phyloP scores from a whole-genome alignment of 2,329 filamentous ascomycete genomes.

The Exophiala sideris region DNA sequence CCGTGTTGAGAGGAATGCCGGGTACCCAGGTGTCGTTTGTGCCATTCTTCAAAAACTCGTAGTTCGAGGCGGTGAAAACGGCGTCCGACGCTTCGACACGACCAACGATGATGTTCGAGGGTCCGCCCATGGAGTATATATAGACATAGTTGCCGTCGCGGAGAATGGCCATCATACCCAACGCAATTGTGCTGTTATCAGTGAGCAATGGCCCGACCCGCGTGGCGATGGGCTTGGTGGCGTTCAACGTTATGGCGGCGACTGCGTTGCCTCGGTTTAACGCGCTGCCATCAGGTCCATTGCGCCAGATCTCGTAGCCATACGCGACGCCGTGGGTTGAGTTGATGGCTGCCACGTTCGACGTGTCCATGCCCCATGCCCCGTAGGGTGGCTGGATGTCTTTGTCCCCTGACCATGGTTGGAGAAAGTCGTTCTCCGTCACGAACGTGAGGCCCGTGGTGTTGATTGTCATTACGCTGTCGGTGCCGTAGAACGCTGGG shows the following conservation, averaged over 20 bases:
- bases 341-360: slow-evolving; percentile 8
- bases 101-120: not conserved
- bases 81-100: slow-evolving; percentile 6
- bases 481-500: slow-evolving; percentile 7
- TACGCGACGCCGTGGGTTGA: slow-evolving; percentile 5
- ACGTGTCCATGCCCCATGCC: slow-evolving; percentile 6
- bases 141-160: slow-evolving; percentile 7
- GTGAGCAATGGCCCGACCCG: slow-evolving; percentile 3
- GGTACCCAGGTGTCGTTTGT: not conserved
- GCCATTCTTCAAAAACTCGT: slow-evolving; percentile 2
- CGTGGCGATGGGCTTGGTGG: slow-evolving; percentile 2
- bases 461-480: slow-evolving; percentile 5
- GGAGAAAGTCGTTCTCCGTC: not conserved
- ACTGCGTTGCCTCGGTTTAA: slow-evolving; percentile 2
- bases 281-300: not conserved
- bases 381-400: not conserved
- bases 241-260: not conserved
- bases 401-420: slow-evolving; percentile 3
- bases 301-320: slow-evolving; percentile 1
- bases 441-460: not conserved
- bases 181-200: not conserved
- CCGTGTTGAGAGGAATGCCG: not conserved
- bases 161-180: slow-evolving; percentile 1
- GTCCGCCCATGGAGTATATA: slow-evolving; percentile 4
- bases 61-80: slow-evolving; percentile 2